Conservation (phyloP, 768 basidiomycete species). For the Leccinum incarnatum region DNA sequence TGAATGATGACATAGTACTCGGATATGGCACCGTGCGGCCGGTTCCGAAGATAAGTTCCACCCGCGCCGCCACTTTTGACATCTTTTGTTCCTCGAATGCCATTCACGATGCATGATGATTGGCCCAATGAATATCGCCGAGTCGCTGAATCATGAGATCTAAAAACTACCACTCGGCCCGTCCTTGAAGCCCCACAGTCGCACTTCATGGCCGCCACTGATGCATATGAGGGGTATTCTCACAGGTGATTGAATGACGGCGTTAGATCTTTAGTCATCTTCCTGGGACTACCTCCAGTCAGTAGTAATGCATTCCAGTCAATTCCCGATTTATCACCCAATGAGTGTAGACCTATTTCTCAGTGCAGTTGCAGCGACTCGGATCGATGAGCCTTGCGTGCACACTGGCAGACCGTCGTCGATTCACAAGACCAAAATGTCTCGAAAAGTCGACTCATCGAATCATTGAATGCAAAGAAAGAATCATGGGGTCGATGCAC, state of each 20-base stretch:
- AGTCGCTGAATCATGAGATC: not conserved
- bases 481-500: no score
- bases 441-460: no score
- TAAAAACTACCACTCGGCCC: not conserved
- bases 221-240: constrained; percentile 1
- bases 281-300: not conserved
- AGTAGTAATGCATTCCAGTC: not conserved
- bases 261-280: not conserved
- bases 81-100: not conserved
- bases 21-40: no score
- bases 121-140: not conserved
- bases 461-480: no score
- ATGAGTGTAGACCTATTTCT: not conserved
- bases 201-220: constrained; percentile 3
- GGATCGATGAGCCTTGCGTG: no score
- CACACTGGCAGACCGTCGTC: no score
- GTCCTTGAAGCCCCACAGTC: not conserved
- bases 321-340: not conserved
- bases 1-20: not conserved
- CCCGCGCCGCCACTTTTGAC: not conserved
- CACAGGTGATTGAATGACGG: not conserved
- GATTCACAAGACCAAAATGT: no score
- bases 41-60: constrained; percentile 8
- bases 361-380: no score
- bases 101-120: not conserved